Base-by-base conservation (phyloP, 1,139 yeast genomes). In the Suhomyces wounanorum region DNA sequence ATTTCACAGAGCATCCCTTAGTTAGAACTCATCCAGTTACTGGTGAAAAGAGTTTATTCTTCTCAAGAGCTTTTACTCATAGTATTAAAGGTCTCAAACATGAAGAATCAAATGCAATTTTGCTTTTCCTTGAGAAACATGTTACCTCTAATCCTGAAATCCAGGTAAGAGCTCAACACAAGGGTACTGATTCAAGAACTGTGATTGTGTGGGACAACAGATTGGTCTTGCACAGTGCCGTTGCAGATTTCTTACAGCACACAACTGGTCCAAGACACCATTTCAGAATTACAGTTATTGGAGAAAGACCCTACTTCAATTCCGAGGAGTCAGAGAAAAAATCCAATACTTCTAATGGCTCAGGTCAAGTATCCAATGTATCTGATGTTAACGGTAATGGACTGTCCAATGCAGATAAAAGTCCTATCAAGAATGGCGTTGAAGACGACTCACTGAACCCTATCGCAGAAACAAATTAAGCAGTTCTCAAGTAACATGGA, bases 1-100 rank as follows among this genome's bases (percentile, higher is more conserved):
- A 59, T 46, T 62, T 56, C 48, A 60, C 68, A n/a, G 68, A 65
- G 47, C 70, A 66, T 50, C 70, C 70, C 1, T 59, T 66, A 52
- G 62, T 66, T 21, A 59, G 69, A 56, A 64, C 67, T n/a, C 69
- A 66, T 45, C 69, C 70, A 1, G 69, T 65, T 7, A 65, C 69
- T 16, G 67, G 67, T 2, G 68, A 63, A 41, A 66, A 65, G 54
- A 54, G 63, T 37, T 54, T 66, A 39, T 65, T 48, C 54, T 63
- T 53, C 45, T 63, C 66, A 10, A 54, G 67, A 38, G 64, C 55
- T 3, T 65, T 66, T 47, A 55, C 58, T 28, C 66, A 62, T 44
- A 57, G 60, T 43, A 58, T 66, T 49, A 63, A 64, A 44, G 69
- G 68, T 5, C 48, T 65, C 31, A 65, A 65, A 53, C 54, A 54